Base-by-base conservation (phyloP, 331 rosid species). In the Quercus lobata region DNA sequence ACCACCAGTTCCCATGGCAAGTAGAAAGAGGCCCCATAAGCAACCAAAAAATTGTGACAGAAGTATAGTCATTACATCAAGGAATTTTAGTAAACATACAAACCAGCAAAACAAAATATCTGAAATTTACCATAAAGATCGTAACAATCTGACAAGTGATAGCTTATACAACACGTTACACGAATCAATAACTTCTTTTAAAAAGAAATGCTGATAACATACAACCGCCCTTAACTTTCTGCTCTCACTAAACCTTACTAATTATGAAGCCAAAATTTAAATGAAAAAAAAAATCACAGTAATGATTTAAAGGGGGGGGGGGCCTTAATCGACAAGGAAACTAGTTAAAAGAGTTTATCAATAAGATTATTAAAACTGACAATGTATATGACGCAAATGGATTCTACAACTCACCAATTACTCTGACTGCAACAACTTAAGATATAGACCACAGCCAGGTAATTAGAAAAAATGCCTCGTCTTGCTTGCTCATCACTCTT, bases 401-500 rank as follows among this genome's bases (percentile, higher is more conserved):
- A 61, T 74, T n/a, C 76, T 75, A 76, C 32, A 57, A 69, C 69
- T 79, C 72, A 32, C 21, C 74, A 66, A 75, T 71, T 76, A 84
- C 79, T 71, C 80, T 32, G 58, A 72, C 69, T 79, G 83, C 68
- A 52, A 18, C 78, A 63, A 85, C 71, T 70, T 46, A 75, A 57
- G 11, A 81, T 80, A 63, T 83, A 77, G 76, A 86, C 69, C 12
- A 75, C 25, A 65, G 83, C 74, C 74, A 56, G 55, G 83, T 62
- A 61, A 68, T 53, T 69, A 58, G 77, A 78, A 79, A 81, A 74
- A 78, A 17, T 71, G 72, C 60, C 63, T 41, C 7, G 52, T 65
- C 78, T 57, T 72, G 84, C 79, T 82, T 19, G 58, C 87, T 77
- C 77, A 71, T 37, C 77, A 68, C 73, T 73, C 41, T 58, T 75